Base-by-base conservation (phyloP, 257 asterid genomes). In the Solanum bulbocastanum region DNA sequence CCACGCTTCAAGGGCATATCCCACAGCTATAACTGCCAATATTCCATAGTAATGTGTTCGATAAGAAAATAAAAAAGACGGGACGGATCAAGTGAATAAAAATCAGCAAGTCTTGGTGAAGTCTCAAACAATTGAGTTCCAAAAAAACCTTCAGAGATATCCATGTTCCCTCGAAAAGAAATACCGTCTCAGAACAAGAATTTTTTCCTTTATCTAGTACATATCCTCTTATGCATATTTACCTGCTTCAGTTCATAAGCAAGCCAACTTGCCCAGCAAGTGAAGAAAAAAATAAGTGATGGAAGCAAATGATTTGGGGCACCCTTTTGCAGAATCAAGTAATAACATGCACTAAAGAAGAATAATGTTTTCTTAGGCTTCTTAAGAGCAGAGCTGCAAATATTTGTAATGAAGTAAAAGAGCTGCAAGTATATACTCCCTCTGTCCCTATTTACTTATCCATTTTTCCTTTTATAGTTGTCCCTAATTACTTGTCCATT, bases 1-100 rank as follows among this genome's bases (percentile, higher is more conserved):
- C 94, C 94, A 92, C 40, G 94, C 94, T 87, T 92, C 93, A 33
- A 92, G 83, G 78, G 93, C 94, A 83, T 90, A 89, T 46, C 90
- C 87, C 39, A 89, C 94, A 86, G 94, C 88, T 66, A 83, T 87
- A 85, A 92, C 94, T 92, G 92, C 88, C 56, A 89, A 39, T 69
- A 75, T 44, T 42, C 18, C 86, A 84, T n/a, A 4, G 3, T 46
- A 88, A 49, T 25, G 73, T 32, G n/a, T 35, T 83, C 6, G 15
- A 35, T 49, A 56, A 83, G 89, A 87, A 83, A 46, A 60, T 35
- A 23, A 37, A 69, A 69, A 49, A 46, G 44, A 46, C 68, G 20
- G n/a, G 20, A 46, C 5, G 62, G 39, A 46, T 81, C 85, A 49
- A 81, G 42, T 49, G 11, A 44, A 42, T 27, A 1, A 81, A 81